phyloP scores from a whole-genome alignment of 2,329 filamentous ascomycete species.

The Pochonia chlamydosporia region DNA sequence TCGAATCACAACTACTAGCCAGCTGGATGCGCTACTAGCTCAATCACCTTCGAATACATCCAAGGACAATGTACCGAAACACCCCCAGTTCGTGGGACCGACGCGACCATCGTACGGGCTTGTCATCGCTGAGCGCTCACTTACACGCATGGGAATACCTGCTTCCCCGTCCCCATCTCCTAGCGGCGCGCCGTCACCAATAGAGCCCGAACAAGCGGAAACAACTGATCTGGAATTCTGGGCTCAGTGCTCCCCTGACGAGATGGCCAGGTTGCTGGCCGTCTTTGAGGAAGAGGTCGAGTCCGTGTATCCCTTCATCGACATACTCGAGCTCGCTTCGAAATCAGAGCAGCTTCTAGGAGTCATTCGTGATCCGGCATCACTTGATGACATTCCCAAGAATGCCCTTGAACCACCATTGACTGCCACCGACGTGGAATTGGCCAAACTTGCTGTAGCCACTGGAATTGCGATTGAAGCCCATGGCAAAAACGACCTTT shows the following conservation, averaged over 20 bases:
- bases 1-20: conserved; percentile 10
- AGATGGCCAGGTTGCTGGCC: conserved; percentile 26
- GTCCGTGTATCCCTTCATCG: conserved; percentile 28
- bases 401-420: not conserved
- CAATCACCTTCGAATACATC: conserved; percentile 13
- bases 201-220: conserved; percentile 5
- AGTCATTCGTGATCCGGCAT: conserved; percentile 11
- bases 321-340: conserved; percentile 20
- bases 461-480: conserved; percentile 26
- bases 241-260: conserved; percentile 15
- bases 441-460: conserved; percentile 28
- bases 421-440: conserved; percentile 22
- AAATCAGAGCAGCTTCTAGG: conserved; percentile 20
- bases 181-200: conserved; percentile 17
- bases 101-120: conserved; percentile 29
- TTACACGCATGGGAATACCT: conserved; percentile 29
- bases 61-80: conserved; percentile 19
- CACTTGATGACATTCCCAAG: not conserved
- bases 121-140: conserved; percentile 27
- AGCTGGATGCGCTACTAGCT: conserved; percentile 7
- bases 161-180: conserved; percentile 18
- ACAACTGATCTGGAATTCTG: conserved; percentile 17
- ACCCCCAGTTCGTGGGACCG: conserved; percentile 30
- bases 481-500: conserved; percentile 22
- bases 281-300: conserved; percentile 35